Evolutionary conservation across 2,329 filamentous ascomycete species (phyloP).

Genomic region (Lomentospora prolificans): DNA sequence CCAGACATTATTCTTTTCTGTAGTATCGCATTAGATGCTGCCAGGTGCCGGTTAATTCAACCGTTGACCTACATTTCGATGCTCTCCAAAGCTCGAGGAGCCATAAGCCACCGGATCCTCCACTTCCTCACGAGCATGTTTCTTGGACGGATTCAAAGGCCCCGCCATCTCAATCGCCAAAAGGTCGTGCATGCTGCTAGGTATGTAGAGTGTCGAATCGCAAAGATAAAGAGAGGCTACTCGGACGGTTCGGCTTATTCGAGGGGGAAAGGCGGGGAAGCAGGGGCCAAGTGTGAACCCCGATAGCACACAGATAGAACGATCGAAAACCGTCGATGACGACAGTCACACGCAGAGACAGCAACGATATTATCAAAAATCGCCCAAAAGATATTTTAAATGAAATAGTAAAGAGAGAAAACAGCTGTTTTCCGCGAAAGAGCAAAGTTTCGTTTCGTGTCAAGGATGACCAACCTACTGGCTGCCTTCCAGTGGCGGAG

Average conservation of each 20-base stretch:
- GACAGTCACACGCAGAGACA: slow-evolving; percentile 6
- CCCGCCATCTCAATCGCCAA: slow-evolving; percentile 19
- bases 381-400: no score
- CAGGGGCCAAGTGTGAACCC: background rate
- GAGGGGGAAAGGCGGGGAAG: background rate
- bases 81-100: slow-evolving; percentile 35
- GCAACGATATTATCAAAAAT: no score
- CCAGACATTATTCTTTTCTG: slow-evolving; percentile 45
- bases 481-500: background rate
- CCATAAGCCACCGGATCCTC: slow-evolving; percentile 25
- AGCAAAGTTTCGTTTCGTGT: background rate
- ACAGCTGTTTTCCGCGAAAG: no score
- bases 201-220: background rate
- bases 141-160: slow-evolving; percentile 27
- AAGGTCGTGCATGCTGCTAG: background rate
- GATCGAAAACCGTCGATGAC: slow-evolving; percentile 25
- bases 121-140: slow-evolving; percentile 37
- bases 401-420: no score
- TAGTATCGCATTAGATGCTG: slow-evolving; percentile 9
- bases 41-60: background rate
- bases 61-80: slow-evolving; percentile 33
- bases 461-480: background rate
- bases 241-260: background rate
- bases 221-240: background rate
- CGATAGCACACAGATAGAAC: background rate